Conservation (phyloP, 2,329 filamentous ascomycete genomes). For the Emmonsia crescens region DNA sequence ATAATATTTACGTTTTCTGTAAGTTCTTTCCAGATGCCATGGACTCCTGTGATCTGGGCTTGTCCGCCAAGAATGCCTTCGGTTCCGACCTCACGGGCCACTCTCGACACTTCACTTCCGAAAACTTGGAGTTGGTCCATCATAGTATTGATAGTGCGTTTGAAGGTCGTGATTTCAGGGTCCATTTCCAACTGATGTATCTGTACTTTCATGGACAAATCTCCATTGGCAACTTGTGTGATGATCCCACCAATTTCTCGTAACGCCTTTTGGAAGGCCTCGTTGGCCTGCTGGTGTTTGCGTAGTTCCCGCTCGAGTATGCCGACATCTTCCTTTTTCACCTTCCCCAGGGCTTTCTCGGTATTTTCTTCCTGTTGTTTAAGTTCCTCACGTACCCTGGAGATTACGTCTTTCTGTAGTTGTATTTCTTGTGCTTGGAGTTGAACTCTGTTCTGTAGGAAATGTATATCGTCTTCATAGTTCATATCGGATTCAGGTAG, state of each 20-base stretch:
- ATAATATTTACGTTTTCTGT: conserved; percentile 83
- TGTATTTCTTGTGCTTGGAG: conserved; percentile 88
- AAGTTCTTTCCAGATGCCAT: conserved; percentile 95
- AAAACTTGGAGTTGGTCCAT: conserved; percentile 97
- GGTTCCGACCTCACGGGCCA: conserved; percentile 91
- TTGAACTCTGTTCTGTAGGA: conserved; percentile 80
- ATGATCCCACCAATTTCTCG: conserved; percentile 96
- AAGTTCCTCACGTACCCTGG: conserved; percentile 74
- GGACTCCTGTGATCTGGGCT: conserved; percentile 84
- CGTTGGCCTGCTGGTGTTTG: conserved; percentile 96
- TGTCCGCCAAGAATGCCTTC: conserved; percentile 91
- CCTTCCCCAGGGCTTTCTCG: conserved; percentile 66
- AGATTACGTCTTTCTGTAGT: conserved; percentile 74
- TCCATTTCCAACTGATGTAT: conserved; percentile 96
- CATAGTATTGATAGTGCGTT: conserved; percentile 97
- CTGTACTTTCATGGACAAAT: conserved; percentile 91
- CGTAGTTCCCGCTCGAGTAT: conserved; percentile 84
- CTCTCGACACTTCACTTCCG: conserved; percentile 87
- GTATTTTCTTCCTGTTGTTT: conserved; percentile 77
- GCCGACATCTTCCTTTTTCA: conserved; percentile 79
- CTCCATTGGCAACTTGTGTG: conserved; percentile 87
- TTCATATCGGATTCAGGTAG: conserved; percentile 44
- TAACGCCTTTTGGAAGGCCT: conserved; percentile 95
- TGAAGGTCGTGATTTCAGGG: conserved; percentile 95
- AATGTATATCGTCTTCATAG: conserved; percentile 72